Evolutionary conservation across 2,329 filamentous ascomycete genomes (phyloP), one percentile per base, ranked within the genome.

Genomic region (Cordyceps cicadae): DNA sequence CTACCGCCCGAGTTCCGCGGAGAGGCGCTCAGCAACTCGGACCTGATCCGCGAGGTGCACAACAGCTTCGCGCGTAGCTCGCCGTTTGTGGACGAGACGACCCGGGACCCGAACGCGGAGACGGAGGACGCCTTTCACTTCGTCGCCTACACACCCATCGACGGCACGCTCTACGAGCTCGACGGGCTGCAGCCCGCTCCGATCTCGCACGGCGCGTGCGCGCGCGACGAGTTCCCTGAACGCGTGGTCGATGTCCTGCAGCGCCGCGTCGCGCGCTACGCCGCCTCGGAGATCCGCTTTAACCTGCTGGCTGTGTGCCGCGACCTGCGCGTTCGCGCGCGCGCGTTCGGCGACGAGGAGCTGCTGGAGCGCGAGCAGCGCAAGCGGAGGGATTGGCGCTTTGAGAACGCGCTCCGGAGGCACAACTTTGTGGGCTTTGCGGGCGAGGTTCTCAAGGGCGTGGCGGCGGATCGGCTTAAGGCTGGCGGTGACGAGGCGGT

Each of bases 381-480:
- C 70, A 96, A 96, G 83, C 82, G 94, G 57, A 81, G 81, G 62
- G 89, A 87, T 65, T 99, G 94, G 94, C 83, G 86, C 70, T 97
- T 94, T 81, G 94, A 99, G 81, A 99, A 99, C 75, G 89, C 92
- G 12, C 79, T 99, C 69, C 79, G 94, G 63, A 80, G 89, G 67
- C 93, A 96, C 74, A 99, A 99, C 75, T 99, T 99, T 77, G 90
- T 99, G 0, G 93, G 92, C 0, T 97, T 99, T 69, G 89, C 93
- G 3, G 92, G 90, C 14, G 92, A 97, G 77, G 80, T 97, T 63
- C 77, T 96, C 67, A 95, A 94, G 79, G 89, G 86, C 0, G 93
- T 97, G 4, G 88, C 91, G n/a, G 80, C 76, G 65, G 73, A 77
- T 63, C 96, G 95, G 79, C 71, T 95, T 46, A 78, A 80, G 62